A percentile compares a stretch with the other conserved stretches of the same genome.
phyloP scores from a whole-genome alignment of 495 filamentous ascomycete species.

The Lophium mytilinum region DNA sequence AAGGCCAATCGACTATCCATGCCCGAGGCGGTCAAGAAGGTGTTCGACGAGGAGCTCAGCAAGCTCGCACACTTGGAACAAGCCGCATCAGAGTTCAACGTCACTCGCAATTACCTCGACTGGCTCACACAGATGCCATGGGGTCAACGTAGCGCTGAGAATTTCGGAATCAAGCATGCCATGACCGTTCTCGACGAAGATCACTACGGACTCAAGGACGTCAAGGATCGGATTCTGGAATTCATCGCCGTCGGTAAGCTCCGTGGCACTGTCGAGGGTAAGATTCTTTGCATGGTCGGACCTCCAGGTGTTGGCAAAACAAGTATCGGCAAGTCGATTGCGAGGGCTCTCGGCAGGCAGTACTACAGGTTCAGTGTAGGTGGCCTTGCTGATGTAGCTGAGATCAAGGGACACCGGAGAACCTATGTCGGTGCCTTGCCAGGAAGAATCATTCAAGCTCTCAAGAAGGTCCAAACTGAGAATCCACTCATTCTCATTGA shows the following conservation, averaged over 20 bases:
- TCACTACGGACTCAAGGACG: constrained; percentile 94
- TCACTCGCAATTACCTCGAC: constrained; percentile 98
- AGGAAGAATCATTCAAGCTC: constrained; percentile 91
- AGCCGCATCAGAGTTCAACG: constrained; percentile 95
- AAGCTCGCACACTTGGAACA: constrained; percentile 93
- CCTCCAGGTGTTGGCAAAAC: constrained; percentile 97
- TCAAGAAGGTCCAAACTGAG: constrained; percentile 99
- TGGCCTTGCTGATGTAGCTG: constrained; percentile 94
- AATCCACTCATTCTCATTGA: constrained; percentile 96
- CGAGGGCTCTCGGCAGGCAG: constrained; percentile 83
- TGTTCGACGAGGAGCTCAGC: constrained; percentile 96
- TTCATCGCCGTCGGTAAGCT: constrained; percentile 99
- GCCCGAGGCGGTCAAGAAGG: constrained; percentile 92
- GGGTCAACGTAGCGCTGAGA: constrained; percentile 93
- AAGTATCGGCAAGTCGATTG: constrained; percentile 96
- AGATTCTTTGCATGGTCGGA: constrained; percentile 96
- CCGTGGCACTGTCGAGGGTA: constrained; percentile 93
- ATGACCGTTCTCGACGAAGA: constrained; percentile 91
- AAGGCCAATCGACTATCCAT: constrained; percentile 91
- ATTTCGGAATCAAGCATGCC: constrained; percentile 88
- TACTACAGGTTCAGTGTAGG: constrained; percentile 98
- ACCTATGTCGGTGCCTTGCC: constrained; percentile 97
- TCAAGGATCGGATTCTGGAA: constrained; percentile 97
- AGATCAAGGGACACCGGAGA: constrained; percentile 95
- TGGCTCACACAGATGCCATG: constrained; percentile 98